Evolutionary conservation across 192 early-diverging fungal species (phyloP), one percentile per base, ranked within the genome.

Genomic region (Coemansia umbellata): DNA sequence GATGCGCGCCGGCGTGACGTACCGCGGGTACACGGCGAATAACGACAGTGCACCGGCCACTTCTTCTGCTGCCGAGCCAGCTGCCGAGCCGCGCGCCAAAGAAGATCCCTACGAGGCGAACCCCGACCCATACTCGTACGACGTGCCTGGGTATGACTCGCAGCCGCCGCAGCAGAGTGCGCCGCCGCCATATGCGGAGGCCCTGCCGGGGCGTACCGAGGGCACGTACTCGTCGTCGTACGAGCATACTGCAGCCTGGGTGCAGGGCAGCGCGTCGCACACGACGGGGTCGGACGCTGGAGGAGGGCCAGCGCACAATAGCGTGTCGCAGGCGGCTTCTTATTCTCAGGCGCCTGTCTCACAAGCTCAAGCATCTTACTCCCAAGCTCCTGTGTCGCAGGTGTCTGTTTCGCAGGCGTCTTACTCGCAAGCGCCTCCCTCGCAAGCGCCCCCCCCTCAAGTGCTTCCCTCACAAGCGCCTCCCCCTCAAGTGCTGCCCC

Each of bases 201-300:
- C 28, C 8, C 15, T 63, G 47, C 71, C 71, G 31, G 24, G 58
- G 15, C 59, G 64, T 11, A 63, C 63, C 0, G 71, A 74, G n/a
- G 72, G 65, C 41, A 63, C 60, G 31, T 75, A 75, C 39, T 75
- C 72, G 51, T 75, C 72, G 28, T 75, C 65, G 26, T 75, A 75
- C 24, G 72, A 75, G 48, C 72, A 75, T 10, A 75, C 65, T 17
- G 65, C 65, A 14, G 65, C 65, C 9, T 75, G 72, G 72, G 72
- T 75, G 40, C 60, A 68, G 42, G 55, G 65, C 9, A 58, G 44
- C 21, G 41, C 59, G 8, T 59, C 71, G 37, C 71, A 74, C 13
- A 50, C 71, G 8, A 60, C 58, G 1, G 63, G 60, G 0, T 74
- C 70, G 4, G 70, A 74, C 6, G 31, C 50, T n/a, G 63, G 50